Base-by-base conservation (phyloP, 768 basidiomycete genomes). In the Boletus insuetus region DNA sequence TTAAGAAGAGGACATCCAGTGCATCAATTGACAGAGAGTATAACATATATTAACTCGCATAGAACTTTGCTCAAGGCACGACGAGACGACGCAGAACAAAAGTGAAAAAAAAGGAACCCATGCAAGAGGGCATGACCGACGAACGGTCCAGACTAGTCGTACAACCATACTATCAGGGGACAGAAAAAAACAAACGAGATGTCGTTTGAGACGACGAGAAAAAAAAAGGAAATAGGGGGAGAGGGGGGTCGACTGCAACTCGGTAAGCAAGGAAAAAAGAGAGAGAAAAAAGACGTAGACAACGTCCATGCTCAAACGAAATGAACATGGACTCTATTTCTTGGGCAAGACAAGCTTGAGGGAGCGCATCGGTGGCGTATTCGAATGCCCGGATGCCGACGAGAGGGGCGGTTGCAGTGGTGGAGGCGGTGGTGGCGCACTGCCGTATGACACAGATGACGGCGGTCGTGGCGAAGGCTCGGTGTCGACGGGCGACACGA, bases 391-490 rank as follows among this genome's bases (percentile, higher is more conserved):
- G 0, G 56, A 54, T 10, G 40, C 10, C 4, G 61, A 40, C 31
- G 37, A n/a, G 11, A 42, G 58, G 7, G 32, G 34, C 9, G 51
- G 53, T 46, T 51, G 55, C 17, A 46, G 41, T 51, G 58, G 63
- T 4, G 68, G 61, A 1, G 53, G 65, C 2, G 51, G 19, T 1
- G 46, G 45, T 4, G 58, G 55, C 3, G 56, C 56, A 37, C 44
- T 53, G 19, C 47, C 53, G 20, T 49, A 73, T 10, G 67, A 34
- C 22, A 66, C 57, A 3, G 71, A 67, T 22, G 71, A 60, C n/a
- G 65, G 56, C 1, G 62, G 56, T n/a, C 71, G 69, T 26, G 70
- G 65, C 20, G 70, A 71, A 1, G 69, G 70, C 37, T 73, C 70
- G 0, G 70, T 60, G 39, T 71, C 70, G 24, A 71, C 60, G 6